Base-by-base conservation (phyloP, 2,329 filamentous ascomycete species). In the Scedosporium minutisporum region DNA sequence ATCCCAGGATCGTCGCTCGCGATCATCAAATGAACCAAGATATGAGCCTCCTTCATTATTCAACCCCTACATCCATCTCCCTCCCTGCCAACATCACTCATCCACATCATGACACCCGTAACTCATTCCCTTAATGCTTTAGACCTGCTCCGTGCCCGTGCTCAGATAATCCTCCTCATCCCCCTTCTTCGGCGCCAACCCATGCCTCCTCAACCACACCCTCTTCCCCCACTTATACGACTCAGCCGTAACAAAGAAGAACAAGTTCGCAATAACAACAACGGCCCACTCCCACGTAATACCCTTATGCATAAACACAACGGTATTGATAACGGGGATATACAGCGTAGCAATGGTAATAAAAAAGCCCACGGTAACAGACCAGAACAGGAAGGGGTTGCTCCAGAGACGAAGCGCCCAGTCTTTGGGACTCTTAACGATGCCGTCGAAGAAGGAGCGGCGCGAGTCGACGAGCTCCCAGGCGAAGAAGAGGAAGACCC, bases 261-360 rank as follows among this genome's bases (percentile, higher is more conserved):
- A 68, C 0, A 81, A 69, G 0, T 82, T 77, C 23, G 81, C 80
- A 42, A 87, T 74, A 64, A 90, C 83, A 1, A 89, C 84, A 55
- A 90, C 80, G 0, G 77, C 84, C 87, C 87, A 90, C 70, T 90
- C 87, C 86, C 85, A 87, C 6, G 75, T 79, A 63, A 90, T 89
- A 0, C 81, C 81, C 1, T 75, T 79, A 66, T 90, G 87, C 69
- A 86, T 82, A 72, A 89, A 89, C 0, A 90, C 86, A 1, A 77
- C 74, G 6, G 79, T 78, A 70, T 88, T 89, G 67, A 90, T 77
- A 10, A 83, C 82, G 0, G 88, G 88, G 61, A 90, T 89, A 68
- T 91, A 91, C 0, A 87, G 73, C 3, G 81, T 80, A 0, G 84
- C 84, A 65, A 87, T 84, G 0, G 84, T 78, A 3, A 80, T 79